Conservation (phyloP, 1,139 yeast genomes). For the Debaryomyces fabryi region DNA sequence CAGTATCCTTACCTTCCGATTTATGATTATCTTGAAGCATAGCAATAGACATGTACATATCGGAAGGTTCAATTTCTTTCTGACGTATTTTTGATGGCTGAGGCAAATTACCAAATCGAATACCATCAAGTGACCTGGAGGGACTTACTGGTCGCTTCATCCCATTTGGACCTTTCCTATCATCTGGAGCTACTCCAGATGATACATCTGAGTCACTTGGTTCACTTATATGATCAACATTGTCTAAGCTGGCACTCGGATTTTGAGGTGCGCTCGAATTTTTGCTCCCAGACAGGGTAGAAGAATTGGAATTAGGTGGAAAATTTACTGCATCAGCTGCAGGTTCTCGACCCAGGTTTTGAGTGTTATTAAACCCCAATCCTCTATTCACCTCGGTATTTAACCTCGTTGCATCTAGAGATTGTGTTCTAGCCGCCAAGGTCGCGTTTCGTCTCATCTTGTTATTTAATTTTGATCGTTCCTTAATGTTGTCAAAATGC, state of each 20-base stretch:
- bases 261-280: conserved; percentile 4
- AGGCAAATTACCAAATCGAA: conserved; percentile 44
- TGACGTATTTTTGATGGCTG: conserved; percentile 39
- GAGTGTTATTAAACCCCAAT: conserved; percentile 25
- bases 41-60: conserved; percentile 80
- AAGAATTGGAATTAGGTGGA: conserved; percentile 18
- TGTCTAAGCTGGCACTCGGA: conserved; percentile 12
- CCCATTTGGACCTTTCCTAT: conserved; percentile 1
- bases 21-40: conserved; percentile 62
- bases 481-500: conserved; percentile 80
- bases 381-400: conserved; percentile 45
- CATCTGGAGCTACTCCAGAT: not conserved
- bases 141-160: conserved; percentile 4
- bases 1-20: conserved; percentile 12
- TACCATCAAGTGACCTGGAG: conserved; percentile 23
- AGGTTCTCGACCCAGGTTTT: not conserved
- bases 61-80: conserved; percentile 72
- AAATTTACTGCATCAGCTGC: conserved; percentile 7
- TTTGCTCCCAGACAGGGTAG: conserved; percentile 9
- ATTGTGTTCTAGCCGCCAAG: conserved; percentile 56
- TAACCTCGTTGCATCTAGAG: conserved; percentile 32
- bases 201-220: conserved; percentile 34
- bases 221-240: conserved; percentile 39
- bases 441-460: conserved; percentile 83
- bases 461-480: conserved; percentile 70